Base-by-base conservation (phyloP, 148 eudicot genomes). In the Rhododendron vialii region DNA sequence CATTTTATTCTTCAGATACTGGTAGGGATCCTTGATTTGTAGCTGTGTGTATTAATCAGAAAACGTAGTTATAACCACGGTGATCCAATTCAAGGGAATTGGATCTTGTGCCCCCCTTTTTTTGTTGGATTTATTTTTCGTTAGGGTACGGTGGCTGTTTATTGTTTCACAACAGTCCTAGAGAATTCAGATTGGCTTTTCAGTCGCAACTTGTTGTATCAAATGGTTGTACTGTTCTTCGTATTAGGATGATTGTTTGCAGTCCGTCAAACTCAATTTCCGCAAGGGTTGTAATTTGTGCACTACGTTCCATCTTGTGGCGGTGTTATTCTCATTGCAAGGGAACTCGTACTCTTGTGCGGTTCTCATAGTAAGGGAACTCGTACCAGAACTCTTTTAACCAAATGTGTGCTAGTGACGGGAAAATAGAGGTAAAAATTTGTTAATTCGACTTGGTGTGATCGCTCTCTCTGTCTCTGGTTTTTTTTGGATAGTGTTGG, bases 41-140 rank as follows among this genome's bases (percentile, higher is more conserved):
- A 74, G 59, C 80, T 86, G 84, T 86, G 89, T 87, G 89, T 87
- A 84, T 84, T 80, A 69, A 84, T 79, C 71, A 28, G 84, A 69
- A 87, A 83, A 71, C 43, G 83, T 78, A 85, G 86, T 65, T 73
- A 50, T 85, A 82, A 78, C 82, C 86, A 85, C 84, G 83, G 87
- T 48, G 80, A 83, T 82, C 55, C 75, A 84, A 41, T 83, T 28
- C 48, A 48, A 83, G 83, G 83, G 84, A 59, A 35, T 77, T 82
- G 65, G 76, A 38, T 35, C 22, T 5, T 55, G 84, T 78, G 36
- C 15, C 61, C 30, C 41, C 15, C 18, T 43, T 4, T 48, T 59
- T 50, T 71, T 33, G 73, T 73, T 48, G 33, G 30, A 6, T 15
- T 63, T 63, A 28, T 67, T 83, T 45, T 15, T 7, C 10, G 20